Conservation (phyloP, 2,329 filamentous ascomycete genomes). For the Exophiala sp. region DNA sequence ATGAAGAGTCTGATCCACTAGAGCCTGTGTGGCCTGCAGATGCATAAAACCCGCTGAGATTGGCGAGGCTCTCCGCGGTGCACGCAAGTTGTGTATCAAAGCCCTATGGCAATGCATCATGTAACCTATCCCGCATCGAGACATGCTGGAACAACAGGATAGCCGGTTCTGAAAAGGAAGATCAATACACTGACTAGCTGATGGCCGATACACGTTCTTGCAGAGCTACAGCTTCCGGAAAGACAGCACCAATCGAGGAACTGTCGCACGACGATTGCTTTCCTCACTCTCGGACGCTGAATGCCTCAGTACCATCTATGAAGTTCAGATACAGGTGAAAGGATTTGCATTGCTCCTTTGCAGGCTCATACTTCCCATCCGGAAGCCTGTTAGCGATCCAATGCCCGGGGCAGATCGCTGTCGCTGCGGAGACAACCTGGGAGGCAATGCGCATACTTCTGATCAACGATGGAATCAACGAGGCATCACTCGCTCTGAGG, state of each 20-base stretch:
- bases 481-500: no score
- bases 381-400: no score
- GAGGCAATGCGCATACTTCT: no score
- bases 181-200: slow-evolving; percentile 77
- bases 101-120: slow-evolving; percentile 68
- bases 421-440: no score
- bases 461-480: no score
- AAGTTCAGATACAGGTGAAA: no score
- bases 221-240: slow-evolving; percentile 10
- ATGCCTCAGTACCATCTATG: no score
- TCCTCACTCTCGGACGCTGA: no score
- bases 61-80: slow-evolving; percentile 55
- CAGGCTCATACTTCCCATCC: no score
- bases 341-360: no score
- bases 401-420: no score
- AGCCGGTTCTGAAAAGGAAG: slow-evolving; percentile 82
- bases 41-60: slow-evolving; percentile 85
- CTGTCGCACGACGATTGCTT: no score
- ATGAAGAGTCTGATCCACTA: slow-evolving; percentile 28
- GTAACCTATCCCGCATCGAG: slow-evolving; percentile 68
- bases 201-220: slow-evolving; percentile 52
- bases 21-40: slow-evolving; percentile 69
- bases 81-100: slow-evolving; percentile 71
- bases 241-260: neutral
- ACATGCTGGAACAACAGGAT: slow-evolving; percentile 79